phyloP scores from a whole-genome alignment of 768 basidiomycete species.

The Trametes gibbosa region DNA sequence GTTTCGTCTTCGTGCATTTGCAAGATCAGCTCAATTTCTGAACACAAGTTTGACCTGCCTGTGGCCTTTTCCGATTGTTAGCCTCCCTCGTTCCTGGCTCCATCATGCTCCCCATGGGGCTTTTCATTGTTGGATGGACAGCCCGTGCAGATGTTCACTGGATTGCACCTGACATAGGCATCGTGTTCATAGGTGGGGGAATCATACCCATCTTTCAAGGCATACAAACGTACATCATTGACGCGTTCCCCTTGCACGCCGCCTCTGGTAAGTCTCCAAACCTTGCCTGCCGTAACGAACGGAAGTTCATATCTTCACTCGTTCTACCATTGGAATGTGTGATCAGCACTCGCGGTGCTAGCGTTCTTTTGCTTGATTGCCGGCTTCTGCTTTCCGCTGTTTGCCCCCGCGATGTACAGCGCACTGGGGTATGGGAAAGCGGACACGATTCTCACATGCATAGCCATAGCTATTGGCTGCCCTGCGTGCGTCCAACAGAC shows the following conservation, averaged over 20 bases:
- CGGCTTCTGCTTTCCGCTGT: constrained; percentile 74
- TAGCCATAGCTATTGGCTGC: constrained; percentile 58
- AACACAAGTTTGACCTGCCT: no score
- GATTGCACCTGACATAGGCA: constrained; percentile 68
- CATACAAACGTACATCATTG: constrained; percentile 66
- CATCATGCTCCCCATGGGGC: constrained; percentile 59
- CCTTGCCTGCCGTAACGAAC: no score
- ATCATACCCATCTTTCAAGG: constrained; percentile 58
- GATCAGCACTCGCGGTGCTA: constrained; percentile 59
- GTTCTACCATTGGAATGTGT: not conserved
- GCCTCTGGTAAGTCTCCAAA: constrained; percentile 50
- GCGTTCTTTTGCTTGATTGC: constrained; percentile 59
- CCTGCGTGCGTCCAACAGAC: constrained; percentile 42
- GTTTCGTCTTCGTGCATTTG: constrained; percentile 43
- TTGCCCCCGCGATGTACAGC: constrained; percentile 65
- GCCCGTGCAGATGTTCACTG: constrained; percentile 57
- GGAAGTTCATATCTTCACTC: not conserved
- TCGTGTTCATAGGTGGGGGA: constrained; percentile 52
- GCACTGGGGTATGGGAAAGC: constrained; percentile 69
- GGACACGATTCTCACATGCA: constrained; percentile 56
- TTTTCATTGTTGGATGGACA: constrained; percentile 70
- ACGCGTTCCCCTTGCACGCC: constrained; percentile 62
- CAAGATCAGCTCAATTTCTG: no score
- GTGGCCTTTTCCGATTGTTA: constrained; percentile 25
- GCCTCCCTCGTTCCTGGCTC: constrained; percentile 59